Evolutionary conservation across 768 basidiomycete species (phyloP), one percentile per base, ranked within the genome.

Genomic region (Suillus subaureus): DNA sequence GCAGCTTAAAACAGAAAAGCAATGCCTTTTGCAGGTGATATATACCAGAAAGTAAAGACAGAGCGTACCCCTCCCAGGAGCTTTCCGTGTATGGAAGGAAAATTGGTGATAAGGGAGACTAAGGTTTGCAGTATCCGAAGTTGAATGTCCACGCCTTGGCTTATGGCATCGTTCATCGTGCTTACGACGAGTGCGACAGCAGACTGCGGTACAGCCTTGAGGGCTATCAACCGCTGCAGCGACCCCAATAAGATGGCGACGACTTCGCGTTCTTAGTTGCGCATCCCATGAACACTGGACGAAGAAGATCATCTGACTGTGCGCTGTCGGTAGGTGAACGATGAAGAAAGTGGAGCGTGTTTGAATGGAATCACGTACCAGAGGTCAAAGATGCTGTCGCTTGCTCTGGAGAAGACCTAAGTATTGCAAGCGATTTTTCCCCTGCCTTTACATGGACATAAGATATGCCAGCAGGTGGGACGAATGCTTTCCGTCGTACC

Each of bases 81-180:
- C 18, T 82, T 82, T 13, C 92, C 95, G 71, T 95, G 92, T 9
- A 97, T 87, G 12, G 85, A 86, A 1, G 87, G 86, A 72, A 95
- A 95, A 73, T 94, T 92, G 3, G 94, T 96, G 60, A 98, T 88
- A 12, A 99, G 86, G 0, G 92, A 93, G 15, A 97, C 87, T 9
- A 99, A 84, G 0, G 94, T 96, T 75, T 98, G 96, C 0, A 99
- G 83, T 33, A 98, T 92, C 61, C 92, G 90, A 45, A 98, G 84
- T 74, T 98, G 97, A 33, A 98, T 97, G 74, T 98, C 97, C 39
- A 99, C 96, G 6, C 95, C 97, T 74, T 97, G 95, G 33, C 87
- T 90, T 81, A 96, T 88, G 21, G 93, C 94, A 67, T 93, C 90
- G 64, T 83, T 87, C 87, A 98, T 91, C 0, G 91, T 97, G 52